Conservation (phyloP, 176 grass and related monocot genomes). For the Saccharum spontaneum region DNA sequence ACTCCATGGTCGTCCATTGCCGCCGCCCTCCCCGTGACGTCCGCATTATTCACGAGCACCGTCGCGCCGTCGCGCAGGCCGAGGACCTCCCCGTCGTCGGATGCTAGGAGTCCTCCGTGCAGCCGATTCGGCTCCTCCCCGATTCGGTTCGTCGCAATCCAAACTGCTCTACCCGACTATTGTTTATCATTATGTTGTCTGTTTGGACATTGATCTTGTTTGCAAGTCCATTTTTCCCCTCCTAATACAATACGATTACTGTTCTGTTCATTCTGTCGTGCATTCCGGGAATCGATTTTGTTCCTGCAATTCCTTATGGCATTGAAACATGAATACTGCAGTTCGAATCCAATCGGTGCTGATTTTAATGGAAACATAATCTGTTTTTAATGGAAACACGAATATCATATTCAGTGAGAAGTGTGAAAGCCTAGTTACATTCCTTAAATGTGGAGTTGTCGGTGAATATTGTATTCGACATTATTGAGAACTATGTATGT, state of each 20-base stretch:
- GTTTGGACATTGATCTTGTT: constrained; percentile 11
- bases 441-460: background rate
- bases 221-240: background rate
- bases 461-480: background rate
- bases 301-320: background rate
- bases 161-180: background rate
- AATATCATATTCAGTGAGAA: background rate
- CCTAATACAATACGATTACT: background rate
- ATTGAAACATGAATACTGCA: background rate
- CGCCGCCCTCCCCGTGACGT: background rate
- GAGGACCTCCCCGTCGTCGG: background rate
- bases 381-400: background rate
- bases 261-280: background rate
- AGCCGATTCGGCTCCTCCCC: background rate
- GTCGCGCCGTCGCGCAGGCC: background rate
- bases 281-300: background rate
- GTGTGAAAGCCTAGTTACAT: background rate
- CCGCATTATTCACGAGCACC: background rate
- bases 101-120: background rate
- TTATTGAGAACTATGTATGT: constrained; percentile 6
- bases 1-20: background rate
- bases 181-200: background rate
- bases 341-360: background rate
- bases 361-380: background rate
- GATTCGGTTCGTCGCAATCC: constrained; percentile 1